phyloP scores from a whole-genome alignment of 331 rosid species.

The Rhamnella rubrinervis region DNA sequence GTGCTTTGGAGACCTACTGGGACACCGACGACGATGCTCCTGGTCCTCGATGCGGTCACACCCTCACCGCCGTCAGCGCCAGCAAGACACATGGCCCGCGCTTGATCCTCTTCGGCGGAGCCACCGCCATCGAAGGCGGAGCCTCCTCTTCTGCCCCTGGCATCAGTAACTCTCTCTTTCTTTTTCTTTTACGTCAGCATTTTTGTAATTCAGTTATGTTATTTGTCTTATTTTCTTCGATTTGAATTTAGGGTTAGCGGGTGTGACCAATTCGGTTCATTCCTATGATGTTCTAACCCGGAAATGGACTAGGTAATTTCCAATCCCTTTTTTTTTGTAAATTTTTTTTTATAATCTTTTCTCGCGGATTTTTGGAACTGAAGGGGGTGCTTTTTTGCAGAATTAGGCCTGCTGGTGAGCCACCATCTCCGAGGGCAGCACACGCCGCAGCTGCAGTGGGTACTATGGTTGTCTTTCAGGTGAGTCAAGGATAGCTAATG shows the following conservation, averaged over 20 bases:
- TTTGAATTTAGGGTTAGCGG: constrained; percentile 71
- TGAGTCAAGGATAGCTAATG: constrained; percentile 25
- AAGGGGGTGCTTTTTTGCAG: constrained; percentile 41
- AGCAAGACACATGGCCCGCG: constrained; percentile 82
- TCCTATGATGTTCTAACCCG: constrained; percentile 74
- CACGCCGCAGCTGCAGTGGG: constrained; percentile 96
- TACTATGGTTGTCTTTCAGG: constrained; percentile 99
- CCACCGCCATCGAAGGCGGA: constrained; percentile 98
- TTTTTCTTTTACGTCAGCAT: not conserved
- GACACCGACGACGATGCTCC: constrained; percentile 87
- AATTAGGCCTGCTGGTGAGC: constrained; percentile 90
- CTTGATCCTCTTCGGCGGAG: constrained; percentile 94
- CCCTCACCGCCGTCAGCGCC: constrained; percentile 89
- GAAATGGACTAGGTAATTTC: constrained; percentile 87
- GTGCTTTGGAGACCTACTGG: constrained; percentile 62
- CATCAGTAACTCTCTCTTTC: constrained; percentile 46
- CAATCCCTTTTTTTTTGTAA: not conserved
- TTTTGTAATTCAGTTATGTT: not conserved
- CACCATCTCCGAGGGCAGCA: constrained; percentile 98
- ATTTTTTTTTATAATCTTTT: not conserved
- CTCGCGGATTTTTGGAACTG: constrained; percentile 12
- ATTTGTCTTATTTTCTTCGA: constrained; percentile 5
- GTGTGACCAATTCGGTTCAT: constrained; percentile 93
- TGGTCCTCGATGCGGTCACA: constrained; percentile 92
- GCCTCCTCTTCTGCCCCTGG: constrained; percentile 80